These are phyloP conservation scores for Peterozyma xylosa DNA, from an alignment of 805 yeast species.

Conservation along the genomic window DNA sequence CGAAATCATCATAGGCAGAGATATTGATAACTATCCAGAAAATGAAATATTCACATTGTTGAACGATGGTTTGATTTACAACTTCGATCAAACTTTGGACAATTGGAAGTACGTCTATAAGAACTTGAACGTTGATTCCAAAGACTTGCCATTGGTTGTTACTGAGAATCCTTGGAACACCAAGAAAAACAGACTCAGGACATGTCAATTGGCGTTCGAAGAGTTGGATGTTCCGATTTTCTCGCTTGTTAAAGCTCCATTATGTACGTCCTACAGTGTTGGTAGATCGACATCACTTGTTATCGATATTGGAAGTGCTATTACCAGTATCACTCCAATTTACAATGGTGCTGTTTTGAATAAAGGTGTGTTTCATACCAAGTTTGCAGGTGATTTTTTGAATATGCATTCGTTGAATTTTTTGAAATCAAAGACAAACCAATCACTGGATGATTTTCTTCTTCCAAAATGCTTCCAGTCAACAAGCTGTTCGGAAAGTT, in stretches of 20 bases:
- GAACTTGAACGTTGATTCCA: slow-evolving; percentile 40
- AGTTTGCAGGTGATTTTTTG: slow-evolving; percentile 80
- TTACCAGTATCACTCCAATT: slow-evolving; percentile 68
- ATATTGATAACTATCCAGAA: slow-evolving; percentile 35
- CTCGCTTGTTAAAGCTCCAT: slow-evolving; percentile 66
- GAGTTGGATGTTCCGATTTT: slow-evolving; percentile 68
- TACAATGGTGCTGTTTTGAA: slow-evolving; percentile 64
- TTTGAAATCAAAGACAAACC: slow-evolving; percentile 27
- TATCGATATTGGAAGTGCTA: slow-evolving; percentile 70
- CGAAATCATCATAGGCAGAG: slow-evolving; percentile 36
- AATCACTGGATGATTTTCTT: slow-evolving; percentile 25
- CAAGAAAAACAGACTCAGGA: slow-evolving; percentile 42
- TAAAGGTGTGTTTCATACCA: slow-evolving; percentile 59
- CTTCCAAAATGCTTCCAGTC: slow-evolving; percentile 22
- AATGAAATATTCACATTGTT: slow-evolving; percentile 51
- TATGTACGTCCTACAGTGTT: slow-evolving; percentile 70
- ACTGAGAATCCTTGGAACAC: slow-evolving; percentile 62
- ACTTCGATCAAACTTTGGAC: slow-evolving; percentile 62
- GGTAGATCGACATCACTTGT: slow-evolving; percentile 76
- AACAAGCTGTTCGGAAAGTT: slow-evolving; percentile 25
- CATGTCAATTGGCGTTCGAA: slow-evolving; percentile 71
- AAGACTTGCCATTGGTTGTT: slow-evolving; percentile 59
- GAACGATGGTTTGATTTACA: slow-evolving; percentile 58
- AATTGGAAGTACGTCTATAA: slow-evolving; percentile 64
- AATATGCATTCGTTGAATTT: slow-evolving; percentile 54